Evolutionary conservation across 176 grass and related monocot genomes (phyloP), one percentile per base, ranked within the genome.

Genomic region (Chloris gayana): DNA sequence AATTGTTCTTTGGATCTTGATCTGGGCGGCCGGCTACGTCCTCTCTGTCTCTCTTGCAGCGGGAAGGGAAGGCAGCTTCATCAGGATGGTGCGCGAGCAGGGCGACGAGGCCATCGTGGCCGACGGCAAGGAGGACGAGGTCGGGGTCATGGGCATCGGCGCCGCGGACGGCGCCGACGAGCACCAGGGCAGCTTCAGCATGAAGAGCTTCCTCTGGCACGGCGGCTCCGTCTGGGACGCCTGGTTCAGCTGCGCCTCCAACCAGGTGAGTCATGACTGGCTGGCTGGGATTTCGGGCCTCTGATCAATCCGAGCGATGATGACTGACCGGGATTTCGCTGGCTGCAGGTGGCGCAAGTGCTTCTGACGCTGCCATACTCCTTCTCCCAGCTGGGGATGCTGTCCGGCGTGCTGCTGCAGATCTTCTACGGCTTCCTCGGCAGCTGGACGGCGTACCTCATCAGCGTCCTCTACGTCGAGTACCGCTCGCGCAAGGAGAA

Each of bases 241-340:
- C 0, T 99, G 97, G 97, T 99, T 99, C 93, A 96, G 97, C 82
- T 99, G 97, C 68, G 86, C 97, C 60, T 99, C 97, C 69, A 99
- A 99, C 60, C 97, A 99, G 97, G 97, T 93, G 14, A 17, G 35
- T 37, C 5, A 37, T 37, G 35, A 5, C 34, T 0, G 38, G 49
- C 68, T 42, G 64, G 27, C 80, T 65, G 19, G 70, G 30, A 45
- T 80, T 35, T 6, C 8, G 0, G n/a, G n/a, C n/a, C n/a, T n/a
- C n/a, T n/a, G n/a, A n/a, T n/a, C n/a, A n/a, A n/a, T n/a, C n/a
- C n/a, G n/a, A n/a, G n/a, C n/a, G n/a, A n/a, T n/a, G n/a, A 13
- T 0, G 38, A 58, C 68, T 42, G 64, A 34, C 80, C 57, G 19
- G 70, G 30, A 45, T 80, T 35, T 6, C 8, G 0, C 1, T 29